Percentiles rank a stretch among this genome's conserved stretches.
Evolutionary conservation across 2,329 filamentous ascomycete species (phyloP).

Genomic region (Xylogone sp.): DNA sequence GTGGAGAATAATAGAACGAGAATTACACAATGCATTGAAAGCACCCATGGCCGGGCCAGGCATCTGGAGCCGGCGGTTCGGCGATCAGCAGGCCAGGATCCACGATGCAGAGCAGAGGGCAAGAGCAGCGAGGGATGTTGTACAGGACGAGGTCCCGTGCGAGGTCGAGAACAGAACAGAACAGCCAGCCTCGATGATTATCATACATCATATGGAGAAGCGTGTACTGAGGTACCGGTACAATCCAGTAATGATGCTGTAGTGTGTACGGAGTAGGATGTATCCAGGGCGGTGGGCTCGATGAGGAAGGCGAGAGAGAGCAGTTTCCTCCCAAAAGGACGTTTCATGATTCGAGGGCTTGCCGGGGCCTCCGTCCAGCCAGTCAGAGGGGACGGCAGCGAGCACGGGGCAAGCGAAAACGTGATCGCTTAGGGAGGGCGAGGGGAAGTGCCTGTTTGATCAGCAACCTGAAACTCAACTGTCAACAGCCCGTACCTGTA

Average conservation of each 20-base stretch:
- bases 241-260: no score
- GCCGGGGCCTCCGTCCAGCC: no score
- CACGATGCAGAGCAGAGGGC: neutral
- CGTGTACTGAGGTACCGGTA: no score
- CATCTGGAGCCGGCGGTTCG: neutral
- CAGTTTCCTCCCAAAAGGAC: neutral
- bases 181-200: neutral
- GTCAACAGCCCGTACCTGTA: neutral
- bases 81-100: neutral
- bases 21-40: neutral
- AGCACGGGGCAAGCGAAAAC: constrained; percentile 7
- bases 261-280: no score
- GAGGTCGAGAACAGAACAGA: neutral
- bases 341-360: neutral
- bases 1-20: neutral
- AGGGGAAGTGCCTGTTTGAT: constrained; percentile 25
- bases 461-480: constrained; percentile 18
- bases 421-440: constrained; percentile 7
- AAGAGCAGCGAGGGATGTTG: neutral
- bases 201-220: no score
- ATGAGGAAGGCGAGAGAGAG: neutral
- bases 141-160: neutral
- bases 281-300: no score
- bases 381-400: neutral
- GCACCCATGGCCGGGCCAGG: neutral